Conservation (phyloP, 345 rosid genomes). For the Eucalyptus guilfoylei region DNA sequence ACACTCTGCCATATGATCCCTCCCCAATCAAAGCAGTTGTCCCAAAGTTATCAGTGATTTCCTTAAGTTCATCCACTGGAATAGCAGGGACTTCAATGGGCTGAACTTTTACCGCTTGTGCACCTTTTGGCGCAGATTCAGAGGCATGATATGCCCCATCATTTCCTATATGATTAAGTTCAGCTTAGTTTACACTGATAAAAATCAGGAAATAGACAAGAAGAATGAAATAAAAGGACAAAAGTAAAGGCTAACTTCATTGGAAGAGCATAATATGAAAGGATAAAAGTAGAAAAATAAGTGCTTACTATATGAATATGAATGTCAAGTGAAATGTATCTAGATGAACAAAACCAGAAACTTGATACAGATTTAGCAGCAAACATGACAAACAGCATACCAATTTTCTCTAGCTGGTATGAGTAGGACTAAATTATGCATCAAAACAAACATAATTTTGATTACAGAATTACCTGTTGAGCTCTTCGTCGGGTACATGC, state of each 20-base stretch:
- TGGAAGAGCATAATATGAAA: background rate
- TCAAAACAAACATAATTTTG: background rate
- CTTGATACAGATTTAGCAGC: background rate
- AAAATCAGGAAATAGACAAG: background rate
- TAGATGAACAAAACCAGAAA: background rate
- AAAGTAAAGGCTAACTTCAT: background rate
- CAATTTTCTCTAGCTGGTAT: background rate
- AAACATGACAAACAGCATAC: background rate
- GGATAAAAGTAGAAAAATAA: background rate
- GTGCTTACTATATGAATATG: background rate
- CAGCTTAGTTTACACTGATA: background rate
- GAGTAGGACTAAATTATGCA: background rate
- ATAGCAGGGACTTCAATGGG: slow-evolving; percentile 52
- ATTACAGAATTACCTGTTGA: slow-evolving; percentile 36
- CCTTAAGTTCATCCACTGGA: slow-evolving; percentile 53
- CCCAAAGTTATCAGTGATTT: slow-evolving; percentile 55
- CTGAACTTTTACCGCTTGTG: slow-evolving; percentile 28
- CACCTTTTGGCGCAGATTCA: slow-evolving; percentile 17
- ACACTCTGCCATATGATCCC: slow-evolving; percentile 91
- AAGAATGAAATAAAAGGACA: background rate
- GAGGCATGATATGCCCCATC: slow-evolving; percentile 27
- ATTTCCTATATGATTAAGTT: slow-evolving; percentile 17
- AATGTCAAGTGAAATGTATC: background rate
- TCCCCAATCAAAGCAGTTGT: slow-evolving; percentile 67
- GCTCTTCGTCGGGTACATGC: slow-evolving; percentile 37